These are phyloP conservation scores for Nakaseomyces nivariensis DNA, from an alignment of 1,139 yeast genomes.

Conservation along the genomic window DNA sequence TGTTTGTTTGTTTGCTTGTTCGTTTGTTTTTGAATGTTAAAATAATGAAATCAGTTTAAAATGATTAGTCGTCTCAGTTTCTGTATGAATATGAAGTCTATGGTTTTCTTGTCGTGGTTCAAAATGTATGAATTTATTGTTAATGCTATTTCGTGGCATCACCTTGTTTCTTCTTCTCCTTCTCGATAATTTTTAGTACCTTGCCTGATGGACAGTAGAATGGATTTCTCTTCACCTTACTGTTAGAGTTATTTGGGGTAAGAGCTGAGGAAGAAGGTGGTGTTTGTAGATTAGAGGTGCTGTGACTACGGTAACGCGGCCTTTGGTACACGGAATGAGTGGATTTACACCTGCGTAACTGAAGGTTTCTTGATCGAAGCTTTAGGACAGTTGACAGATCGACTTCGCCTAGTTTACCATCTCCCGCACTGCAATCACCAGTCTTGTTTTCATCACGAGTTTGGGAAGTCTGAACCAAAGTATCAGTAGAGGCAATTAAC, in stretches of 20 bases:
- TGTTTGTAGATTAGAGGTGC: conserved; percentile 1
- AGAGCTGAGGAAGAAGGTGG: conserved; percentile 1
- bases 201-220: conserved; percentile 2
- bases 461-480: not conserved
- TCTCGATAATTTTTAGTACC: not conserved
- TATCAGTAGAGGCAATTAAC: not conserved
- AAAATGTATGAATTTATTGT: too few species aligned
- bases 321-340: not conserved
- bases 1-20: too few species aligned
- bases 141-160: not conserved
- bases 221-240: conserved; percentile 1
- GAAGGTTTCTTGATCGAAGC: conserved; percentile 1
- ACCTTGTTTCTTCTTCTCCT: conserved; percentile 2
- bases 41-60: too few species aligned
- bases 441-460: not conserved
- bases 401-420: not conserved
- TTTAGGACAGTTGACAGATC: not conserved
- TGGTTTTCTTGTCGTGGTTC: not conserved
- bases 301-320: not conserved
- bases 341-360: not conserved
- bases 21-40: too few species aligned
- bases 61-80: too few species aligned
- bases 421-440: not conserved
- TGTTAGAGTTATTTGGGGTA: not conserved
- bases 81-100: too few species aligned